These are phyloP conservation scores for Saraca asoca DNA, from an alignment of 331 rosid genomes.

Conservation along the genomic window DNA sequence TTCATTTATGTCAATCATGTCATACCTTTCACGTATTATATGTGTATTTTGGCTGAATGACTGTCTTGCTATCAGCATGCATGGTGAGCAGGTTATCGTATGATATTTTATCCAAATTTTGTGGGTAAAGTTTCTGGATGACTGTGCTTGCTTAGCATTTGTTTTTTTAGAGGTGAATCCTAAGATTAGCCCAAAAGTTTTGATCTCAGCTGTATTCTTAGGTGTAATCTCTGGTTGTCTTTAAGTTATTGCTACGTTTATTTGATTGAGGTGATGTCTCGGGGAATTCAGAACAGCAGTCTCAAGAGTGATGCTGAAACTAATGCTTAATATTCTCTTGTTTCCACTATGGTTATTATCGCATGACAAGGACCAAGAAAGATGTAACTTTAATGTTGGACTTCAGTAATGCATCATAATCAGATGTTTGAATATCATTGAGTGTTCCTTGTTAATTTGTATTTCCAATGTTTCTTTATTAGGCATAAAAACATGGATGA, in stretches of 20 bases:
- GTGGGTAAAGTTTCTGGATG: too few relatives aligned
- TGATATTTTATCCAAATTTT: too few relatives aligned
- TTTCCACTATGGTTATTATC: neutral
- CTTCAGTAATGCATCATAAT: neutral
- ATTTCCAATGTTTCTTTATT: neutral
- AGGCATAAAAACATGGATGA: slow-evolving; percentile 10
- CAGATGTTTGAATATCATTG: neutral
- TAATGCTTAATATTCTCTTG: neutral
- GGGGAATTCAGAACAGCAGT: neutral
- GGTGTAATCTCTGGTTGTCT: neutral
- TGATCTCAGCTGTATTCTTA: neutral
- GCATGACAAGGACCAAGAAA: neutral
- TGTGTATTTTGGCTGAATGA: too few relatives aligned
- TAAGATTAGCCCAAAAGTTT: neutral
- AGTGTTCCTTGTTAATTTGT: neutral
- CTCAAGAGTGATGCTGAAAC: neutral
- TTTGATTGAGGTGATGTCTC: slow-evolving; percentile 9
- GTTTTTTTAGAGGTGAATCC: neutral
- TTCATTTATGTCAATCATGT: too few relatives aligned
- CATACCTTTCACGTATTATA: too few relatives aligned
- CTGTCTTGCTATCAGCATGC: too few relatives aligned
- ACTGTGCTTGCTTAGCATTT: neutral
- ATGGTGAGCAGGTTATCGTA: too few relatives aligned
- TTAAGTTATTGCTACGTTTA: neutral
- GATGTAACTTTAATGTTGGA: neutral